A percentile compares a stretch with the other conserved stretches of the same genome.
phyloP scores from a whole-genome alignment of 106 monocot genomes.

The Iris macrosiphon region DNA sequence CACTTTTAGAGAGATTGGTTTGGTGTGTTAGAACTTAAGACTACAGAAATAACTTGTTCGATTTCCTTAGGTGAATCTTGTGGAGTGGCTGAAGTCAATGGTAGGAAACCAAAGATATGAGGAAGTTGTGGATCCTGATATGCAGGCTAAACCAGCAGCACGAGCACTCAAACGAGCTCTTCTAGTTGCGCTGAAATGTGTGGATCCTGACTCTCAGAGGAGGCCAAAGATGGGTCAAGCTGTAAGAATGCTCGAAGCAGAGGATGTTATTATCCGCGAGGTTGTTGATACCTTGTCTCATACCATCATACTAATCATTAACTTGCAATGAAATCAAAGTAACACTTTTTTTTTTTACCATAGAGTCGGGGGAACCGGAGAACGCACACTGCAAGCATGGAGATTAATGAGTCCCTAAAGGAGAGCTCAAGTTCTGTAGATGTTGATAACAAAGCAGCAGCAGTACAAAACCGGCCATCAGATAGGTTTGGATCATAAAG shows the following conservation, averaged over 20 bases:
- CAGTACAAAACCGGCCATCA: not conserved
- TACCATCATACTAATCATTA: too few relatives aligned
- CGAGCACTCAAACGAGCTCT: conserved; percentile 52
- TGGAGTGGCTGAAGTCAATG: conserved; percentile 75
- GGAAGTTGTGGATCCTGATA: conserved; percentile 49
- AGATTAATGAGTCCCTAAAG: conserved; percentile 28
- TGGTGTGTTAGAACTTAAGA: too few relatives aligned
- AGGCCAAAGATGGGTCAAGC: conserved; percentile 66
- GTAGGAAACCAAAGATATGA: conserved; percentile 47
- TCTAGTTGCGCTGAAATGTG: conserved; percentile 47
- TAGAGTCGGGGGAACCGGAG: too few relatives aligned
- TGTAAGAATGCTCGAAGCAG: conserved; percentile 65
- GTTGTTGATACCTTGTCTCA: too few relatives aligned
- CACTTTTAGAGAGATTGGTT: too few relatives aligned
- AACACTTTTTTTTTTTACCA: too few relatives aligned
- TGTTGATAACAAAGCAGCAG: conserved; percentile 20
- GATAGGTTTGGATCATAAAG: too few relatives aligned
- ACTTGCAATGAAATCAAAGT: too few relatives aligned
- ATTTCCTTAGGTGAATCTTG: conserved; percentile 50
- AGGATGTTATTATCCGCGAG: conserved; percentile 37
- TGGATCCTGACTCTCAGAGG: conserved; percentile 58
- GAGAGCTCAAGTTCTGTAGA: conserved; percentile 30
- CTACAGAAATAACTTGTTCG: not conserved
- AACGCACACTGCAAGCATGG: too few relatives aligned
- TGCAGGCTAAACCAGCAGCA: conserved; percentile 35